A percentile compares a stretch with the other conserved stretches of the same genome.
phyloP scores from a whole-genome alignment of 176 grass and related monocot species.

The Rhynchospora pubera region DNA sequence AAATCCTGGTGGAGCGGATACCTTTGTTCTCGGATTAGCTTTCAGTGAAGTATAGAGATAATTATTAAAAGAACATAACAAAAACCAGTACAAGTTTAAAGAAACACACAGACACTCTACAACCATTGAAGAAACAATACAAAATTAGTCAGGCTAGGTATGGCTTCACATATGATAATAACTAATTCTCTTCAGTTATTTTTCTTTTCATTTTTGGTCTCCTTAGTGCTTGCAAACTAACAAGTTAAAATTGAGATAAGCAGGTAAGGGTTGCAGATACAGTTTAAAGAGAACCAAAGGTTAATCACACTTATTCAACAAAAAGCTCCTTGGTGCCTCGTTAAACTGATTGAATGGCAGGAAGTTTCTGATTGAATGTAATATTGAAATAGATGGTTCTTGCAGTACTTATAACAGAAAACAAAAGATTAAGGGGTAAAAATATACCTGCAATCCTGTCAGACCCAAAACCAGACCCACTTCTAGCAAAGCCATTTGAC shows the following conservation, averaged over 20 bases:
- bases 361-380: background rate
- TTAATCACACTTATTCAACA: background rate
- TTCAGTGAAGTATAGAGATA: background rate
- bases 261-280: too few species aligned
- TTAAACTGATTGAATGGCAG: background rate
- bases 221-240: background rate
- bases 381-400: background rate
- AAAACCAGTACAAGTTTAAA: background rate
- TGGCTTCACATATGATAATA: background rate
- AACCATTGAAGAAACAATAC: background rate
- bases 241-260: background rate
- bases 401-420: background rate
- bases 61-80: background rate
- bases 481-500: constrained; percentile 28
- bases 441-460: constrained; percentile 48
- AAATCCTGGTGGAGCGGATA: constrained; percentile 34
- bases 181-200: background rate
- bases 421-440: background rate
- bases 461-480: constrained; percentile 24
- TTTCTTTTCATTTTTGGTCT: constrained; percentile 1
- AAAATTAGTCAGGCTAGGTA: background rate
- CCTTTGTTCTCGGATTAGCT: constrained; percentile 41
- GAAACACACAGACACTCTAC: background rate
- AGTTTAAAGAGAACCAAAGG: background rate
- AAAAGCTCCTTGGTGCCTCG: background rate